Evolutionary conservation across 1,139 yeast species (phyloP).

Genomic region (Protomyces inouyei): DNA sequence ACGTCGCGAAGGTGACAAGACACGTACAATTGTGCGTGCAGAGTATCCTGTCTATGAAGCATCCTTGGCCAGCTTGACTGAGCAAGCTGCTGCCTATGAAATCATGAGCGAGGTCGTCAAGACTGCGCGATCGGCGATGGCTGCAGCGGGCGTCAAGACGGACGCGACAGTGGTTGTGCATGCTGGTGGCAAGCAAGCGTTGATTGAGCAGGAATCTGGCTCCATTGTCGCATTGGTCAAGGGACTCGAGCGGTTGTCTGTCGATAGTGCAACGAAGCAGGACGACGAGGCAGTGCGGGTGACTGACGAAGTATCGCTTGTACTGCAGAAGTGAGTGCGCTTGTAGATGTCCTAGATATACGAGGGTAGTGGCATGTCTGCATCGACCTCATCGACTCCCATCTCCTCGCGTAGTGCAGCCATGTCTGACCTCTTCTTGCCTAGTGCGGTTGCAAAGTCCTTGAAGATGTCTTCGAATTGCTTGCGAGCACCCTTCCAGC

Average conservation of each 20-base stretch:
- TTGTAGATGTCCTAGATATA: not conserved
- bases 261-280: not conserved
- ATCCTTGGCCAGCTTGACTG: constrained; percentile 41
- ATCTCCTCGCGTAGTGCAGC: constrained; percentile 13
- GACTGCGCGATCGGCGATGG: constrained; percentile 83
- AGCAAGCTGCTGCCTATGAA: constrained; percentile 62
- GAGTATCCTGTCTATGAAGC: constrained; percentile 63
- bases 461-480: constrained; percentile 13
- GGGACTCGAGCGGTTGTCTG: constrained; percentile 35
- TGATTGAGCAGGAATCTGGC: constrained; percentile 65
- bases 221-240: constrained; percentile 86
- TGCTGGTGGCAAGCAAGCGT: constrained; percentile 47
- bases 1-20: constrained; percentile 65
- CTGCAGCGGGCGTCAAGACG: constrained; percentile 83
- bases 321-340: not conserved
- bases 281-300: not conserved
- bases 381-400: constrained; percentile 24
- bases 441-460: constrained; percentile 5
- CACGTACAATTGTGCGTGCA: constrained; percentile 73
- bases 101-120: constrained; percentile 80
- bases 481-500: not conserved
- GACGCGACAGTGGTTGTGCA: constrained; percentile 83
- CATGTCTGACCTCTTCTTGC: constrained; percentile 6
- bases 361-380: not conserved
- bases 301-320: not conserved